Evolutionary conservation across 2,329 filamentous ascomycete genomes (phyloP).

Genomic region (Phialophora chinensis): DNA sequence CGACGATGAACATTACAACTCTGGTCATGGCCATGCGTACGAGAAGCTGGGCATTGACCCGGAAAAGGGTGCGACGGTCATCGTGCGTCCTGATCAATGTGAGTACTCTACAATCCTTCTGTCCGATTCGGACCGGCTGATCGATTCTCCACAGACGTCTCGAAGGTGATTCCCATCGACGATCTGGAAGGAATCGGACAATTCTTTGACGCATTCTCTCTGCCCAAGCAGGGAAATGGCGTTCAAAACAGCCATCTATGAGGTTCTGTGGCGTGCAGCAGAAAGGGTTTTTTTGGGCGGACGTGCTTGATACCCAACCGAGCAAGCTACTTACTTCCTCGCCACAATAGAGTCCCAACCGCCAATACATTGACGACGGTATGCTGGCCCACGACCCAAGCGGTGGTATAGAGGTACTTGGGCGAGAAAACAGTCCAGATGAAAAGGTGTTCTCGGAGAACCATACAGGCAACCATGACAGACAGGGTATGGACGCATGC

Average conservation of each 20-base stretch:
- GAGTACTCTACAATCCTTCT: conserved; percentile 40
- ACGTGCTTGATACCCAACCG: background rate
- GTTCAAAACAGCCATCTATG: conserved; percentile 10
- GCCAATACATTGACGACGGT: conserved; percentile 70
- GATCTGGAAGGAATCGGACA: conserved; percentile 44
- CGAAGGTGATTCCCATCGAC: conserved; percentile 46
- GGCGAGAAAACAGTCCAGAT: conserved; percentile 99
- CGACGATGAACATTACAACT: conserved; percentile 62
- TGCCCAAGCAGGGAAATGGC: conserved; percentile 17
- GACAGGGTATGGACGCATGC: conserved; percentile 67
- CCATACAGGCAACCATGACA: conserved; percentile 88
- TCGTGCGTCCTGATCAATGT: conserved; percentile 69
- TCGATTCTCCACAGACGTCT: conserved; percentile 44
- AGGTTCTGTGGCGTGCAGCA: background rate
- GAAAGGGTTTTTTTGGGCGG: background rate
- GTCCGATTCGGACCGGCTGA: background rate
- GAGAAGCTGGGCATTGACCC: conserved; percentile 60
- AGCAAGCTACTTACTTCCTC: conserved; percentile 1
- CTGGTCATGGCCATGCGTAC: conserved; percentile 64
- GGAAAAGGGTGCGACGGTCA: conserved; percentile 54
- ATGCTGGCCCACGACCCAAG: conserved; percentile 86
- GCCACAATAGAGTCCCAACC: conserved; percentile 42
- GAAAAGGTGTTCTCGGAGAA: conserved; percentile 85
- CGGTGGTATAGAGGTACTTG: conserved; percentile 91
- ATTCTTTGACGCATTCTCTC: conserved; percentile 46